phyloP scores from a whole-genome alignment of 2,329 filamentous ascomycete species.

The Hypoxylon sp. region DNA sequence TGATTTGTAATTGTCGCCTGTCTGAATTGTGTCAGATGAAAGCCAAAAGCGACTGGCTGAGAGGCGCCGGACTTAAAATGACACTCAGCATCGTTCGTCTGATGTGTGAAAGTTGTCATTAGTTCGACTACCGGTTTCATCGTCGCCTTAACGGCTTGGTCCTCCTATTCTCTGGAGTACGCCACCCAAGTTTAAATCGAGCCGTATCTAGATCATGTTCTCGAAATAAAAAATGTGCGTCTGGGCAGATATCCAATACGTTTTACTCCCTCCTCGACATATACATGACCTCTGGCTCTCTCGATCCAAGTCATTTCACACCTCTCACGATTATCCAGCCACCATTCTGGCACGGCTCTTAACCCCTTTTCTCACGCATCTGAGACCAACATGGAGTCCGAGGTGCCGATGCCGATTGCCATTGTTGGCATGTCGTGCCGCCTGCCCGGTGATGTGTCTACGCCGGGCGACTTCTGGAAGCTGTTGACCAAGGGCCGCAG shows the following conservation, averaged over 20 bases:
- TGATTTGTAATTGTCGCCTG: neutral
- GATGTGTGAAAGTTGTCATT: constrained; percentile 9
- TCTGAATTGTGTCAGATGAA: constrained; percentile 25
- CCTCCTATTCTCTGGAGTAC: neutral
- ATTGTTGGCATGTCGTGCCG: constrained; percentile 77
- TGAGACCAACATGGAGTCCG: constrained; percentile 35
- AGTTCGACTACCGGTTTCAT: constrained; percentile 27
- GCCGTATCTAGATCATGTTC: neutral
- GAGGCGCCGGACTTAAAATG: constrained; percentile 18
- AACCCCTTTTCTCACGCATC: constrained; percentile 8
- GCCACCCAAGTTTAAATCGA: constrained; percentile 25
- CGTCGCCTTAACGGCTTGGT: constrained; percentile 1
- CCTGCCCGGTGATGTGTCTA: constrained; percentile 69
- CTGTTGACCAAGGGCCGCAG: constrained; percentile 75
- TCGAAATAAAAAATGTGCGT: constrained; percentile 9
- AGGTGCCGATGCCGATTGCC: constrained; percentile 60
- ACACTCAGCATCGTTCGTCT: constrained; percentile 23
- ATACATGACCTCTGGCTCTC: constrained; percentile 22
- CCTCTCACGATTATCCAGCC: constrained; percentile 13
- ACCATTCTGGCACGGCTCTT: constrained; percentile 15
- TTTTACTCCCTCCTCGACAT: constrained; percentile 13
- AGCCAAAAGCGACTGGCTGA: constrained; percentile 23
- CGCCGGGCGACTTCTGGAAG: constrained; percentile 74
- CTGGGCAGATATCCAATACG: neutral
- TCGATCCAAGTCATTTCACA: neutral